A percentile compares a stretch with the other conserved stretches of the same genome.
Conservation (phyloP, 345 rosid genomes). For the Eucalyptus caleyi region DNA sequence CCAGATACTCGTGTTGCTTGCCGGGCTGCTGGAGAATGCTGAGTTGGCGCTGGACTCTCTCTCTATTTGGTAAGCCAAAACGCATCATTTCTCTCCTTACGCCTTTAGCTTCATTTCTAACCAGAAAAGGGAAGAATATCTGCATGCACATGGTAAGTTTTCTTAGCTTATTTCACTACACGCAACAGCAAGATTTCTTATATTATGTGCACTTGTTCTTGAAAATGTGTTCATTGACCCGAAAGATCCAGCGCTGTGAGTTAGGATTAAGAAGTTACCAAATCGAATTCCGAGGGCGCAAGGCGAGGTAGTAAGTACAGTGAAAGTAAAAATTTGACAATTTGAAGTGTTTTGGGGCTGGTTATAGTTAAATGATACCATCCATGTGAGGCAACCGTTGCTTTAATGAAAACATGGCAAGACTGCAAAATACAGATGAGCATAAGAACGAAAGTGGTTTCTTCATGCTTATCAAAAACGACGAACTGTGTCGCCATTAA, state of each 20-base stretch:
- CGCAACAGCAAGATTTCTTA: neutral
- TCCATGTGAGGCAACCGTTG: neutral
- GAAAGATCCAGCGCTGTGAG: neutral
- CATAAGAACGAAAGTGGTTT: neutral
- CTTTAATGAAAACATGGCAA: neutral
- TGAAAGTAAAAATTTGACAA: neutral
- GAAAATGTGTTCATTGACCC: neutral
- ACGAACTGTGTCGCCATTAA: neutral
- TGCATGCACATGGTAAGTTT: neutral
- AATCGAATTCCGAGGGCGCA: neutral
- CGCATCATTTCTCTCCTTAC: neutral
- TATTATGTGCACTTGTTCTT: neutral
- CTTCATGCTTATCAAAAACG: neutral
- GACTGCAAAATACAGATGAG: neutral
- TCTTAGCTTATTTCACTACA: neutral
- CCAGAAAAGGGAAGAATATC: neutral
- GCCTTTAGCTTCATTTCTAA: neutral
- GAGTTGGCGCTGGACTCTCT: slow-evolving; percentile 49
- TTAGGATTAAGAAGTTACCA: neutral
- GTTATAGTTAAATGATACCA: neutral
- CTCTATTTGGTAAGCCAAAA: slow-evolving; percentile 15
- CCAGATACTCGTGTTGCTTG: slow-evolving; percentile 40
- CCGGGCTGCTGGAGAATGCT: slow-evolving; percentile 46
- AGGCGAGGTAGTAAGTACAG: neutral
- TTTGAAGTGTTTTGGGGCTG: neutral